phyloP scores from a whole-genome alignment of 306 rosid genomes.

The Quercus bicolor region DNA sequence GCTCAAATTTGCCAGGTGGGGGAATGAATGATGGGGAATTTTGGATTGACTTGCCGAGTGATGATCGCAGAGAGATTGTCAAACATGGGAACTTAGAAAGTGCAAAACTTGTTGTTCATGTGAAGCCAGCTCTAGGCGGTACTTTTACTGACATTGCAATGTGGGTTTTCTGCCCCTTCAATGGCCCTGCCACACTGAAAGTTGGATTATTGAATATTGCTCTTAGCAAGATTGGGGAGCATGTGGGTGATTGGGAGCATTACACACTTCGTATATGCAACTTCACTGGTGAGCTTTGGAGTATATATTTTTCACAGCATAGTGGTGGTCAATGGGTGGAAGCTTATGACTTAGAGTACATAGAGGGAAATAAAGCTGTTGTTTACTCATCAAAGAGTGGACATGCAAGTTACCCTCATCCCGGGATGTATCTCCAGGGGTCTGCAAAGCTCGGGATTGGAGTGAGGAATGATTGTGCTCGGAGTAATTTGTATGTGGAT shows the following conservation, averaged over 20 bases:
- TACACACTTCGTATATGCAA: conserved; percentile 64
- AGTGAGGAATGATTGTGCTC: conserved; percentile 45
- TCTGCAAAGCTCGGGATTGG: conserved; percentile 48
- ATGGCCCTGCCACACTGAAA: conserved; percentile 83
- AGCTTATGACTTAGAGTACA: conserved; percentile 47
- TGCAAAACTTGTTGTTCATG: conserved; percentile 77
- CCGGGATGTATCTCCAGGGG: conserved; percentile 54
- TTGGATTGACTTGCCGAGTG: conserved; percentile 86
- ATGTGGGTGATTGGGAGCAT: conserved; percentile 88
- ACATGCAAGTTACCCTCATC: conserved; percentile 52
- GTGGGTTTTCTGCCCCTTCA: conserved; percentile 97
- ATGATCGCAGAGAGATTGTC: conserved; percentile 42
- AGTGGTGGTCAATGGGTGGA: conserved; percentile 59
- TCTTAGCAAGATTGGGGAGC: conserved; percentile 67
- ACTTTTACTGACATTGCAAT: conserved; percentile 77
- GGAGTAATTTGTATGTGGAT: conserved; percentile 36
- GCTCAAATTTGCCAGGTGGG: conserved; percentile 73
- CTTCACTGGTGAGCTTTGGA: conserved; percentile 48
- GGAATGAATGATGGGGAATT: conserved; percentile 59
- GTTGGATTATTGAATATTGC: conserved; percentile 44
- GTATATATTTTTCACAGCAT: conserved; percentile 57
- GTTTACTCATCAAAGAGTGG: conserved; percentile 54
- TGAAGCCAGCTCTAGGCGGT: conserved; percentile 86
- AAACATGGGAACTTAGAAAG: conserved; percentile 64
- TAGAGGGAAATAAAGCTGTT: conserved; percentile 42